These are phyloP conservation scores for Coemansia sp. DNA, from an alignment of 192 early-diverging fungal species.

Conservation along the genomic window DNA sequence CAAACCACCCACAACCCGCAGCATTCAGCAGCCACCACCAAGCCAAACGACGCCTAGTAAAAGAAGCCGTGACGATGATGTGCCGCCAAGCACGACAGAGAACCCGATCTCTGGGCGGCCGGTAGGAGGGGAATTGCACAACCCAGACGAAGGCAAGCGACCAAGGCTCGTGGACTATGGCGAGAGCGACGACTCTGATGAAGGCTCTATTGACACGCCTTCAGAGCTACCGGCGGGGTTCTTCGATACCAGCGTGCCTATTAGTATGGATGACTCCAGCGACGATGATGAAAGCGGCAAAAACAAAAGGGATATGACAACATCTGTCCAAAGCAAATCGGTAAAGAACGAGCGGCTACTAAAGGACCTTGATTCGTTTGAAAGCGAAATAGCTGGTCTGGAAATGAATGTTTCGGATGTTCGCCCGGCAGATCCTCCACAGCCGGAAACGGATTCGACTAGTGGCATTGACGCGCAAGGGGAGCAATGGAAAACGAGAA, in stretches of 20 bases:
- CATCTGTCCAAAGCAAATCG: neutral
- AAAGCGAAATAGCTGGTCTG: slow-evolving; percentile 24
- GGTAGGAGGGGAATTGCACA: too few relatives aligned
- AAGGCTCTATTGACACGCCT: too few relatives aligned
- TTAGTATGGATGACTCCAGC: neutral
- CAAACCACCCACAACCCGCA: slow-evolving; percentile 6
- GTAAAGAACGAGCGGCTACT: slow-evolving; percentile 5
- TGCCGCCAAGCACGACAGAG: too few relatives aligned
- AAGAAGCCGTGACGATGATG: too few relatives aligned
- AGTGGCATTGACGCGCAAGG: slow-evolving; percentile 6
- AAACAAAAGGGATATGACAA: too few relatives aligned
- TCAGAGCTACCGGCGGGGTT: too few relatives aligned
- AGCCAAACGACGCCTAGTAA: neutral
- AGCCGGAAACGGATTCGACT: neutral
- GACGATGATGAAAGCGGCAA: neutral
- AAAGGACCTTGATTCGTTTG: slow-evolving; percentile 21
- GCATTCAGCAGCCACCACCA: neutral
- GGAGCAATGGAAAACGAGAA: slow-evolving; percentile 14
- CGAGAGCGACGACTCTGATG: too few relatives aligned
- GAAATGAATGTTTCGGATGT: neutral
- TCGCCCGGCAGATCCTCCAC: neutral
- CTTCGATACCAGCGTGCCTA: too few relatives aligned
- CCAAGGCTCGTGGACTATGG: too few relatives aligned
- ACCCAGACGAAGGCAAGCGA: too few relatives aligned
- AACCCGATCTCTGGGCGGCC: too few relatives aligned